Evolutionary conservation across 805 yeast genomes (phyloP).

Genomic region (Debaryomyces prosopidis): DNA sequence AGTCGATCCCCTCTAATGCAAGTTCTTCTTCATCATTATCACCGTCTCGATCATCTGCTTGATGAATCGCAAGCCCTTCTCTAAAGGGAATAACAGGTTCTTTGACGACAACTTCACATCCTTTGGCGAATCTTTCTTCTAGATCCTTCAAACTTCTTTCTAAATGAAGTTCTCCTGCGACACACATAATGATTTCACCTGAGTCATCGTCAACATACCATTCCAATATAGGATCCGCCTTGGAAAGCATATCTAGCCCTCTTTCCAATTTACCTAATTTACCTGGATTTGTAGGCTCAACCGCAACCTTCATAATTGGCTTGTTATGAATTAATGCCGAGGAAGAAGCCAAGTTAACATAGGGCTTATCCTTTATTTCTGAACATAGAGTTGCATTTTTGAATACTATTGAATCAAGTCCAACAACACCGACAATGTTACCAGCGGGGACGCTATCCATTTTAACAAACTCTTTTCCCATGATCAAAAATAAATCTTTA

Average conservation of each 20-base stretch:
- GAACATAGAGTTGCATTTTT: constrained; percentile 83
- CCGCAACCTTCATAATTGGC: constrained; percentile 91
- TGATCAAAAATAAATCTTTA: constrained; percentile 71
- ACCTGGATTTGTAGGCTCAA: constrained; percentile 90
- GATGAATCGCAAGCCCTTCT: constrained; percentile 73
- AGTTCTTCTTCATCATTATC: constrained; percentile 12
- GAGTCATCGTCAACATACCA: constrained; percentile 76
- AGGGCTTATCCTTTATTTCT: constrained; percentile 65
- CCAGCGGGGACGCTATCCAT: constrained; percentile 89
- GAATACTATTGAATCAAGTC: constrained; percentile 76
- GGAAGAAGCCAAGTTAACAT: constrained; percentile 58
- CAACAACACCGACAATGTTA: constrained; percentile 90
- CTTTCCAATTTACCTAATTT: constrained; percentile 71
- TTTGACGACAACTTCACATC: constrained; percentile 80
- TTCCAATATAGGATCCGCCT: constrained; percentile 94
- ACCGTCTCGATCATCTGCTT: constrained; percentile 28
- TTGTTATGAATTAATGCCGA: constrained; percentile 56
- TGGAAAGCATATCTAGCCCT: constrained; percentile 76
- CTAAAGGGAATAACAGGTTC: constrained; percentile 94
- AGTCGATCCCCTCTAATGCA: constrained; percentile 50
- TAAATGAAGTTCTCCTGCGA: constrained; percentile 95
- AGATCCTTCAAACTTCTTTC: constrained; percentile 93
- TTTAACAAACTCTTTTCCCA: constrained; percentile 89
- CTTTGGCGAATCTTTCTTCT: constrained; percentile 82
- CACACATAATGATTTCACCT: constrained; percentile 91